Conservation (phyloP, 1,139 yeast species). For the Saccharomycopsis hybrid region DNA sequence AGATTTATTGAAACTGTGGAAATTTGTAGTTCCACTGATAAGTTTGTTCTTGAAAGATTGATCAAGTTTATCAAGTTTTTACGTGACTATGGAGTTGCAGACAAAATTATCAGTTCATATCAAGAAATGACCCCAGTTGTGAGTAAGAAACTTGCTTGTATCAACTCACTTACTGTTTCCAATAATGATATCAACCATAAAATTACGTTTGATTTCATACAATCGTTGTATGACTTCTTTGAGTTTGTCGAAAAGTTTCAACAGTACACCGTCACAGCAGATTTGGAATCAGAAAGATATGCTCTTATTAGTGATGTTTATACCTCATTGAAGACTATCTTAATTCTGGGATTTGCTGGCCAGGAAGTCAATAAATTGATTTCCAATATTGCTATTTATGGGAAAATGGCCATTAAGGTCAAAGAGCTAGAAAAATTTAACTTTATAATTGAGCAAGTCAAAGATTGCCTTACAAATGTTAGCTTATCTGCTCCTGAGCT, state of each 20-base stretch:
- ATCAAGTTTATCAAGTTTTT: constrained; percentile 11
- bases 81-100: neutral
- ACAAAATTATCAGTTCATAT: neutral
- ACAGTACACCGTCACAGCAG: too few relatives aligned
- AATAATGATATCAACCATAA: too few relatives aligned
- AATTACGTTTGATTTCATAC: constrained; percentile 3
- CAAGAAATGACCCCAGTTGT: neutral
- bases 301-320: too few relatives aligned
- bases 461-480: constrained; percentile 22
- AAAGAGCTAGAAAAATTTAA: constrained; percentile 17
- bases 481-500: neutral
- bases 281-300: too few relatives aligned
- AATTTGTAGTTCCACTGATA: constrained; percentile 21
- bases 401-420: constrained; percentile 5
- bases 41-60: neutral
- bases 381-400: too few relatives aligned
- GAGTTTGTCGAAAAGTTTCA: constrained; percentile 7
- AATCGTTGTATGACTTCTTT: too few relatives aligned
- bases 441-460: constrained; percentile 12
- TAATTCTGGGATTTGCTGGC: too few relatives aligned
- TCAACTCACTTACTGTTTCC: neutral
- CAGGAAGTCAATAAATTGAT: too few relatives aligned
- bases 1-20: too few relatives aligned
- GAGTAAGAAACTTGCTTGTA: neutral
- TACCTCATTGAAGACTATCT: too few relatives aligned